These are phyloP conservation scores for Nemania diffusa DNA, from an alignment of 2,329 filamentous ascomycete genomes.

Conservation along the genomic window DNA sequence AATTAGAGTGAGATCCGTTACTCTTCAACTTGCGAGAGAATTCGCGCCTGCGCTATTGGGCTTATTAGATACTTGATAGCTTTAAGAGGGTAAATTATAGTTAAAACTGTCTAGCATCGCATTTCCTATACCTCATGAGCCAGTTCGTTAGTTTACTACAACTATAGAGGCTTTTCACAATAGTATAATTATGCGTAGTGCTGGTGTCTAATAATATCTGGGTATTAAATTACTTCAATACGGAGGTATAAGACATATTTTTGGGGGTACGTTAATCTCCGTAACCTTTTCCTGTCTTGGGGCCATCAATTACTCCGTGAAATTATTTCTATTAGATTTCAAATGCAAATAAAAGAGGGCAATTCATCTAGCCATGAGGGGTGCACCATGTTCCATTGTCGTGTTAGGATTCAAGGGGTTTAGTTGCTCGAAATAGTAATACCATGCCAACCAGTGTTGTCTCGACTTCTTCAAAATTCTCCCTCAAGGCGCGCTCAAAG, in stretches of 20 bases:
- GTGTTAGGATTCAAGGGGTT: slow-evolving; percentile 20
- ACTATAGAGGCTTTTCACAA: neutral
- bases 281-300: no score
- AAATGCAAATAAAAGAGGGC: no score
- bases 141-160: neutral
- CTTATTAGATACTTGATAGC: no score
- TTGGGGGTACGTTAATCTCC: no score
- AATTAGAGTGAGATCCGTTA: no score
- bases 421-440: slow-evolving; percentile 52
- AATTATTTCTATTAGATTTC: no score
- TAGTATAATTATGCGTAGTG: neutral
- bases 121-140: neutral
- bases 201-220: no score
- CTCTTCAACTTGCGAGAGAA: no score
- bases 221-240: no score
- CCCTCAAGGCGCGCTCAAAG: slow-evolving; percentile 49
- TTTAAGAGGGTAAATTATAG: neutral
- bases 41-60: no score
- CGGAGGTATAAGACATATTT: no score
- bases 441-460: slow-evolving; percentile 52
- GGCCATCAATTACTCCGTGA: no score
- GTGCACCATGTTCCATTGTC: neutral
- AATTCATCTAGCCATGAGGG: neutral
- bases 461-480: slow-evolving; percentile 54
- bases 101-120: neutral